A percentile compares a stretch with the other conserved stretches of the same genome.
Conservation (phyloP, 371 early-diverging fungal genomes). For the Actinomortierella wolfii region DNA sequence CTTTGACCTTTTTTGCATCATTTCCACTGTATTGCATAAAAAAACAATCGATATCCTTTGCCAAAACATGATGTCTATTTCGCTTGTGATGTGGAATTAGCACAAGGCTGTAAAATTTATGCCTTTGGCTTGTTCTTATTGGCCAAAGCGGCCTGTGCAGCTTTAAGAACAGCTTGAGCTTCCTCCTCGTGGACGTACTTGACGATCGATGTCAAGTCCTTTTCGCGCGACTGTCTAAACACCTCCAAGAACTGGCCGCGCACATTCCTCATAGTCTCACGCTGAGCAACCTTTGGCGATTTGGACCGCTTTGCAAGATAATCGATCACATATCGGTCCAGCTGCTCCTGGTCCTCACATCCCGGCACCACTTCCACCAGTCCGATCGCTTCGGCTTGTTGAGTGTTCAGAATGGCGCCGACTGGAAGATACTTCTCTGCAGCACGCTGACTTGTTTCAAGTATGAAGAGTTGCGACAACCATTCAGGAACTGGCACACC, state of each 20-base stretch:
- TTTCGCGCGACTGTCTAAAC: constrained; percentile 24
- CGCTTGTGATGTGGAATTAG: no score
- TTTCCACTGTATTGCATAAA: no score
- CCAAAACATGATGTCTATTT: no score
- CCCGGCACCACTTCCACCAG: constrained; percentile 23
- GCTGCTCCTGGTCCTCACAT: constrained; percentile 25
- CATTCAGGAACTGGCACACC: constrained; percentile 44
- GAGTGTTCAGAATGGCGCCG: constrained; percentile 27
- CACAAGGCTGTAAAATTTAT: no score
- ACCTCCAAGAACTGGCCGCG: constrained; percentile 25
- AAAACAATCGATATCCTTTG: no score
- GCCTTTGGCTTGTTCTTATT: constrained; percentile 8
- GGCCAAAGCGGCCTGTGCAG: constrained; percentile 18
- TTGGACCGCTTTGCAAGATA: constrained; percentile 21
- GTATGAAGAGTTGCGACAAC: constrained; percentile 29
- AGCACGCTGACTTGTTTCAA: constrained; percentile 30
- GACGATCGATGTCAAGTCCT: constrained; percentile 32
- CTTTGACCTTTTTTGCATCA: not conserved
- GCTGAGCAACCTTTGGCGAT: constrained; percentile 22
- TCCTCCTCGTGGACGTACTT: constrained; percentile 27
- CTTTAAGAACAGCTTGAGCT: constrained; percentile 35
- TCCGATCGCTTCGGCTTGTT: constrained; percentile 20
- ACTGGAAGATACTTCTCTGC: constrained; percentile 38
- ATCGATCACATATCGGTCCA: constrained; percentile 39
- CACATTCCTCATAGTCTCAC: constrained; percentile 41